phyloP scores from a whole-genome alignment of 2,329 filamentous ascomycete species.

The Fusarium sp. region DNA sequence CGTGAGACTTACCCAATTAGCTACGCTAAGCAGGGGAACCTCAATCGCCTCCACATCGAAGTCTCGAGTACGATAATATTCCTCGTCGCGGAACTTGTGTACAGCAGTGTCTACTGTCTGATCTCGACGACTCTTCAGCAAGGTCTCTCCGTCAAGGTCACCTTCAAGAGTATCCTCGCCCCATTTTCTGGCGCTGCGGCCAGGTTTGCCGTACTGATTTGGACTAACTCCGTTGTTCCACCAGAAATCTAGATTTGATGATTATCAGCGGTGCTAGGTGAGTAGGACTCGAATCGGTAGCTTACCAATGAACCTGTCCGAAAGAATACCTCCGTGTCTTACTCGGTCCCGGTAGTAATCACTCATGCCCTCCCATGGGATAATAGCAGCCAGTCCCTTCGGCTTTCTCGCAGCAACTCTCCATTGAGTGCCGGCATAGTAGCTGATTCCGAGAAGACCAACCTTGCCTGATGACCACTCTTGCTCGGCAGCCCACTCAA shows the following conservation, averaged over 20 bases:
- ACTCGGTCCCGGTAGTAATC: constrained; percentile 68
- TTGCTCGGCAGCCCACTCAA: constrained; percentile 61
- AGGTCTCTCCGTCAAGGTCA: constrained; percentile 63
- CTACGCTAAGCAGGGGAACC: constrained; percentile 74
- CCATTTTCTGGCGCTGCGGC: constrained; percentile 62
- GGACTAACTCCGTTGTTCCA: constrained; percentile 40
- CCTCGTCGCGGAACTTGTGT: constrained; percentile 70
- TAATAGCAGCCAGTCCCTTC: constrained; percentile 59
- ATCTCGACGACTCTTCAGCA: constrained; percentile 60
- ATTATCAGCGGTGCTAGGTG: accelerated
- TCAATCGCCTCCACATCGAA: constrained; percentile 73
- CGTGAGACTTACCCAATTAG: constrained; percentile 71
- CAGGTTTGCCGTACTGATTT: constrained; percentile 74
- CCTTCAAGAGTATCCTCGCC: constrained; percentile 68
- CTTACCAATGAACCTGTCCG: constrained; percentile 64
- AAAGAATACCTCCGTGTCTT: constrained; percentile 71
- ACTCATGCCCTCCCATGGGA: constrained; percentile 64
- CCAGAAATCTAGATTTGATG: constrained; percentile 9
- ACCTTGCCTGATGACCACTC: constrained; percentile 61
- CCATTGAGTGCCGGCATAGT: constrained; percentile 61
- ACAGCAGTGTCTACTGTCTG: constrained; percentile 59
- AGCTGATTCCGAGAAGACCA: constrained; percentile 60
- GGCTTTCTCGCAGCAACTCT: constrained; percentile 60
- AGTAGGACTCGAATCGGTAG: accelerated
- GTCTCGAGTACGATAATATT: constrained; percentile 73